Percentiles rank a stretch among this genome's conserved stretches.
Conservation (phyloP, 225 moss, liverwort and hornwort species). For the Marchantia polymorpha region DNA sequence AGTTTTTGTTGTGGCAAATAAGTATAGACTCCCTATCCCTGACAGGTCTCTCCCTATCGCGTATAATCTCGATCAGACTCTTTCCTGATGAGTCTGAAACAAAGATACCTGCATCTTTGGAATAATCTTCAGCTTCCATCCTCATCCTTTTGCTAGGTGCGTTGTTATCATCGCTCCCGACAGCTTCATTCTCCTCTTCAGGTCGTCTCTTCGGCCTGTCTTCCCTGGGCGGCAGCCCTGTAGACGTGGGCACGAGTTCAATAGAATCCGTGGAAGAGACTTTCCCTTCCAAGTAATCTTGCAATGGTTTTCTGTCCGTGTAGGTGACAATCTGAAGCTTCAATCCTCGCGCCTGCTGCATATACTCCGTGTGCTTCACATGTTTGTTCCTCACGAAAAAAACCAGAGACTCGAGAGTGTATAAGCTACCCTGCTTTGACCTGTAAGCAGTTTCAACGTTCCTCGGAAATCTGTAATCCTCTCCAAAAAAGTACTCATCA, state of each 20-base stretch:
- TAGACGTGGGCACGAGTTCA: constrained; percentile 61
- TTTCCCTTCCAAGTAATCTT: constrained; percentile 90
- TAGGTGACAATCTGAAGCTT: constrained; percentile 89
- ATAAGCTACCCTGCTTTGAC: constrained; percentile 90
- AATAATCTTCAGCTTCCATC: constrained; percentile 35
- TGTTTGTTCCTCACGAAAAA: constrained; percentile 69
- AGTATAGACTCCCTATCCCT: constrained; percentile 90
- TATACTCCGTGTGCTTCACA: constrained; percentile 81
- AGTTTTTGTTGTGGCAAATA: constrained; percentile 81
- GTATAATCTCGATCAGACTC: constrained; percentile 60
- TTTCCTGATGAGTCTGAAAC: constrained; percentile 43
- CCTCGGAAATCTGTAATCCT: constrained; percentile 74
- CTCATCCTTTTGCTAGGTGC: constrained; percentile 42
- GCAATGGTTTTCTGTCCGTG: constrained; percentile 89
- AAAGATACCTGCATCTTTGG: constrained; percentile 27
- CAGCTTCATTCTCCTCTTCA: constrained; percentile 35
- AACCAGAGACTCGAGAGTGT: constrained; percentile 83
- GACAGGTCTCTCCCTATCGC: constrained; percentile 81
- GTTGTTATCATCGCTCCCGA: constrained; percentile 44
- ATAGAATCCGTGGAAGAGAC: constrained; percentile 91
- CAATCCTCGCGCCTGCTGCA: constrained; percentile 76
- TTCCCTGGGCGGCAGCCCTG: constrained; percentile 32
- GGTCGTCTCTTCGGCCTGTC: constrained; percentile 52
- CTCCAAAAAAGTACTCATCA: constrained; percentile 81
- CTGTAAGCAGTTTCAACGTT: constrained; percentile 88